phyloP scores from a whole-genome alignment of 495 filamentous ascomycete genomes.

The Talaromyces liani region DNA sequence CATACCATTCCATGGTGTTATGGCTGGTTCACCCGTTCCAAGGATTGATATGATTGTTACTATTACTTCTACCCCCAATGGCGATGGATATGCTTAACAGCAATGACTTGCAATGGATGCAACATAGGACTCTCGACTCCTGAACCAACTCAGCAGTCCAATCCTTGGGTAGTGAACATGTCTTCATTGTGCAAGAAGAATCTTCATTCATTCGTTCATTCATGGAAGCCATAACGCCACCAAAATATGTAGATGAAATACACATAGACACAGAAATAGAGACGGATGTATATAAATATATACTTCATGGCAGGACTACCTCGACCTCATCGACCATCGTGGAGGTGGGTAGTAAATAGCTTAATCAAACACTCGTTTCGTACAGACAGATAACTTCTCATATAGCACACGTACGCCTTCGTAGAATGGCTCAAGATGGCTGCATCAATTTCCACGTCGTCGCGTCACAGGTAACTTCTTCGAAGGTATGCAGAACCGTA shows the following conservation, averaged over 20 bases:
- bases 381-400: not conserved
- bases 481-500: conserved; percentile 64
- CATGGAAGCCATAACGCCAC: not conserved
- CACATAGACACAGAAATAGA: not conserved
- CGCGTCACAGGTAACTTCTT: conserved; percentile 72
- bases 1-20: too few species aligned
- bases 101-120: not conserved
- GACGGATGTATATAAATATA: not conserved
- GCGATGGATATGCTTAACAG: too few species aligned
- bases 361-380: not conserved
- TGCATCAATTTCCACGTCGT: conserved; percentile 59
- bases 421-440: conserved; percentile 5
- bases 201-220: not conserved
- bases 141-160: not conserved
- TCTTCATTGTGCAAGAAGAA: not conserved
- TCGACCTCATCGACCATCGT: not conserved
- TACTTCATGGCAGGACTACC: not conserved
- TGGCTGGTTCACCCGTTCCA: too few species aligned
- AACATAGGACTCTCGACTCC: not conserved
- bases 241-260: not conserved
- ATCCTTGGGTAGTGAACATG: too few species aligned
- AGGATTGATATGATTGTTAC: too few species aligned
- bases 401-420: not conserved
- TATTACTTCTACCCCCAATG: too few species aligned
- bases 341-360: not conserved